Conservation (phyloP, 345 rosid genomes). For the Carallia pectinifolia region DNA sequence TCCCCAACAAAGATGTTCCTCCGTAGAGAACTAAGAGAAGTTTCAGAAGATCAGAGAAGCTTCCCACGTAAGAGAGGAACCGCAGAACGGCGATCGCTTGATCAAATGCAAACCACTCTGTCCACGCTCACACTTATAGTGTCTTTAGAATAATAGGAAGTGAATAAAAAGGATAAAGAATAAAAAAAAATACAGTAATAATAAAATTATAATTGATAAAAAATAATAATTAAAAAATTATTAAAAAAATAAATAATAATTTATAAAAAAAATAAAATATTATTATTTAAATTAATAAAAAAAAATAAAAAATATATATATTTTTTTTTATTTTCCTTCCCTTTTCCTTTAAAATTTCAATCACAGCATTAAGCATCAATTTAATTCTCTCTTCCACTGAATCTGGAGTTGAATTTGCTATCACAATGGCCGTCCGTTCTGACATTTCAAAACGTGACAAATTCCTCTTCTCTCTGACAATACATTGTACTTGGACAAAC, state of each 20-base stretch:
- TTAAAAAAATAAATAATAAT: too few relatives aligned
- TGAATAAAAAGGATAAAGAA: too few relatives aligned
- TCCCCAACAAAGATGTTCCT: slow-evolving; percentile 18
- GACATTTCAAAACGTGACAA: slow-evolving; percentile 36
- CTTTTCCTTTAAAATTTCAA: too few relatives aligned
- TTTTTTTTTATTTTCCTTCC: too few relatives aligned
- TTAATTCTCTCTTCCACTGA: slow-evolving; percentile 24
- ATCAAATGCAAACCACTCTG: slow-evolving; percentile 31
- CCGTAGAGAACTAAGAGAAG: slow-evolving; percentile 21
- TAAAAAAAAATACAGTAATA: too few relatives aligned
- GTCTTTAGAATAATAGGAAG: slow-evolving; percentile 22
- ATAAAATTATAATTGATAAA: too few relatives aligned
- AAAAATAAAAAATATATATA: too few relatives aligned
- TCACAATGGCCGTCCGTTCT: slow-evolving; percentile 29
- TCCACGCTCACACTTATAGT: too few relatives aligned
- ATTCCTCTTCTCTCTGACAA: slow-evolving; percentile 34
- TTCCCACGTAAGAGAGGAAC: slow-evolving; percentile 35
- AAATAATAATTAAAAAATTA: too few relatives aligned
- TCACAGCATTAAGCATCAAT: slow-evolving; percentile 39
- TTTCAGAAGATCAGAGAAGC: slow-evolving; percentile 29
- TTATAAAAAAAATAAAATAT: too few relatives aligned
- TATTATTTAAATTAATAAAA: too few relatives aligned
- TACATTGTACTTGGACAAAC: not conserved
- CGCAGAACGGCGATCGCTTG: slow-evolving; percentile 27
- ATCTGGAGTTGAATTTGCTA: slow-evolving; percentile 23